Evolutionary conservation across 257 asterid genomes (phyloP).

Genomic region (Scutellaria baicalensis): DNA sequence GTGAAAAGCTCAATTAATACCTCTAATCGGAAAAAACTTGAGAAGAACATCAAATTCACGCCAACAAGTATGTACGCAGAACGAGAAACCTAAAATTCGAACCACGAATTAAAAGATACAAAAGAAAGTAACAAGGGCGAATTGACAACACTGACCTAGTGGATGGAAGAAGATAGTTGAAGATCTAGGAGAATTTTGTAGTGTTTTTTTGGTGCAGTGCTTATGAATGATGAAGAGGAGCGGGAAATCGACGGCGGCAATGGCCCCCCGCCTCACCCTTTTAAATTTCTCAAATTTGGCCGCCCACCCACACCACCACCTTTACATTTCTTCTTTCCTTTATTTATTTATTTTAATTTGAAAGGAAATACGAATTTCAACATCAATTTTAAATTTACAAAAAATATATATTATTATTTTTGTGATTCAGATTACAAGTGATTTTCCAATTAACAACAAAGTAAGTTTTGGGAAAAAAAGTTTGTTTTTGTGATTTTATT

Average conservation of each 20-base stretch:
- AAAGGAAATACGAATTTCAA: too few species aligned
- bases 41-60: neutral
- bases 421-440: too few species aligned
- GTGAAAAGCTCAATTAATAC: neutral
- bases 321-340: too few species aligned
- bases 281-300: slow-evolving; percentile 23
- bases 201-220: neutral
- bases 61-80: neutral
- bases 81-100: neutral
- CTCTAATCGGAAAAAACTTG: neutral
- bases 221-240: neutral
- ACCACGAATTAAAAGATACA: neutral
- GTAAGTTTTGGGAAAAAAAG: too few species aligned
- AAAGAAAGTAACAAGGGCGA: neutral
- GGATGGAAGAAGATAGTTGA: neutral
- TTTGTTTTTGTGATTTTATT: too few species aligned
- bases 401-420: too few species aligned
- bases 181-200: neutral
- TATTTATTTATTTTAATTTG: too few species aligned
- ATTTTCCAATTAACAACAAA: too few species aligned
- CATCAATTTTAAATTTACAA: too few species aligned
- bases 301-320: slow-evolving; percentile 13
- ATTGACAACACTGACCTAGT: slow-evolving; percentile 3
- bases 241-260: slow-evolving; percentile 3
- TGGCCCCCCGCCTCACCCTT: slow-evolving; percentile 7